These are phyloP conservation scores for Eucalyptus polybractea DNA, from an alignment of 345 rosid genomes.

Conservation along the genomic window DNA sequence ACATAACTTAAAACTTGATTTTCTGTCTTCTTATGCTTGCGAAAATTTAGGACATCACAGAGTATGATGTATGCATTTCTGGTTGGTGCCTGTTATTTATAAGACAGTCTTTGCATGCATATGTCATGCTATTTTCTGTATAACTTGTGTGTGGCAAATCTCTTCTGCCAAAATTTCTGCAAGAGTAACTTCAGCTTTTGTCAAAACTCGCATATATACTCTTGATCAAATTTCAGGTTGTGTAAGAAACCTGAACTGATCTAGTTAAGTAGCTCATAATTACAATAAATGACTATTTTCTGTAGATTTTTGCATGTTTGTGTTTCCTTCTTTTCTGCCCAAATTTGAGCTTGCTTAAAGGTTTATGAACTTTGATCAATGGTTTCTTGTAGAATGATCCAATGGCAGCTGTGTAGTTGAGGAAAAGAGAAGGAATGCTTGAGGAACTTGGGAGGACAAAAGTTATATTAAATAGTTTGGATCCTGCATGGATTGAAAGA, in stretches of 20 bases:
- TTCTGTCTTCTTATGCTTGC: no score
- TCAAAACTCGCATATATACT: background rate
- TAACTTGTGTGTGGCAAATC: background rate
- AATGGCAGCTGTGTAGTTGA: constrained; percentile 44
- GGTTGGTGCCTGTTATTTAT: no score
- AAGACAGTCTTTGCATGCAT: no score
- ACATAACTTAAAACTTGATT: no score
- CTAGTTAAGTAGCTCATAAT: background rate
- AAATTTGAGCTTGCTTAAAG: background rate
- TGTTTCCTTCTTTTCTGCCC: background rate
- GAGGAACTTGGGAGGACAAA: constrained; percentile 83
- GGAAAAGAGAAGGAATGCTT: constrained; percentile 38
- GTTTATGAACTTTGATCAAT: background rate
- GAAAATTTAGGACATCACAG: no score
- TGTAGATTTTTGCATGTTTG: background rate
- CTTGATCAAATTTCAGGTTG: background rate
- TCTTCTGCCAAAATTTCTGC: background rate
- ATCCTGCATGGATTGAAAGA: constrained; percentile 73
- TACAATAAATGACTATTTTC: background rate
- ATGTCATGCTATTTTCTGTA: background rate
- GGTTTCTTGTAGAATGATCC: constrained; percentile 58
- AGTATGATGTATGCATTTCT: no score
- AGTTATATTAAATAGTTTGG: constrained; percentile 50
- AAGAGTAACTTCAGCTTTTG: background rate
- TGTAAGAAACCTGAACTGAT: background rate